Evolutionary conservation across 1,139 yeast genomes (phyloP), one percentile per base, ranked within the genome.

Genomic region (Suhomyces atakaporum): DNA sequence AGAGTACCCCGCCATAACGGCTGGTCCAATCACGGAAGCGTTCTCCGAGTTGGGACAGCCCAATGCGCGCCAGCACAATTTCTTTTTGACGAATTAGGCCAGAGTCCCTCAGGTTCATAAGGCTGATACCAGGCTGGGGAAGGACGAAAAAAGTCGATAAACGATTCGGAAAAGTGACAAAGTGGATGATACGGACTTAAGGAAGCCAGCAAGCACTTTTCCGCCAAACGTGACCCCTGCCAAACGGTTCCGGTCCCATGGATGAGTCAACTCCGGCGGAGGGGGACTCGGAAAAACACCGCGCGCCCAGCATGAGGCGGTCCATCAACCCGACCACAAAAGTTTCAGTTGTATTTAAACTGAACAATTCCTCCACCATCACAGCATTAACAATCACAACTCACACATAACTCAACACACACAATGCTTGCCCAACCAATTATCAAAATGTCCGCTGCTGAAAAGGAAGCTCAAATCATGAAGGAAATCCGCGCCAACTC

Each of bases 381-480:
- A n/a, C n/a, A n/a, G n/a, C n/a, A n/a, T n/a, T n/a, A n/a, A n/a
- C n/a, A n/a, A n/a, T n/a, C n/a, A n/a, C n/a, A n/a, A n/a, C n/a
- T 34, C 25, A 24, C 20, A 15, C 10, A 25, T 16, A 25, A n/a
- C 6, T 10, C 8, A 14, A 14, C 25, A 29, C 25, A n/a, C 19
- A 40, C 39, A 26, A 44, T 44, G 43, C 33, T 43, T 32, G 45
- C 51, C 29, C 33, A 34, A 27, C 39, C 35, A 24, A 32, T 38
- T 15, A 29, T 36, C 27, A 29, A 34, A 31, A 43, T 44, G 42
- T 41, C 50, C 26, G 50, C 51, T 29, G 47, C 51, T 33, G 75
- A 71, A 55, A 71, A 71, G 58, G 77, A 71, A 60, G 75, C 74
- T 45, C 62, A 59, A 51, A 70, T 71, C 48, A 70, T 71, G 76